Evolutionary conservation across 257 asterid species (phyloP).

Genomic region (Jasminum sambac): DNA sequence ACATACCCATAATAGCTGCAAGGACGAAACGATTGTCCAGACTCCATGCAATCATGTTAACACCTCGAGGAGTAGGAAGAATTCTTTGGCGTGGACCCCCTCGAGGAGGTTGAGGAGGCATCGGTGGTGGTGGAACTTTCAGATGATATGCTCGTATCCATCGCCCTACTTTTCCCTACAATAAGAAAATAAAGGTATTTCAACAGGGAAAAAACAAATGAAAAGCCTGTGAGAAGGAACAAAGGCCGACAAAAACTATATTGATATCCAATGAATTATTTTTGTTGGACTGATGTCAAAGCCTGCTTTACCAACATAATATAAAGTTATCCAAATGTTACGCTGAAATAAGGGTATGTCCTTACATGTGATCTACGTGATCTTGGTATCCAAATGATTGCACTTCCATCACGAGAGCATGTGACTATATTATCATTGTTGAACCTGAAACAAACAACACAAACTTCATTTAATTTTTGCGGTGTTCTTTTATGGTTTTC

Average conservation of each 20-base stretch:
- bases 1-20: conserved; percentile 98
- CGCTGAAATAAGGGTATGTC: conserved; percentile 16
- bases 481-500: not conserved
- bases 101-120: conserved; percentile 96
- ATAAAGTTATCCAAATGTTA: conserved; percentile 8
- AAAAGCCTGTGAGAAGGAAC: conserved; percentile 8
- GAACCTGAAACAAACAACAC: conserved; percentile 55
- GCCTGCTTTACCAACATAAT: conserved; percentile 8
- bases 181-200: conserved; percentile 15
- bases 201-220: conserved; percentile 1
- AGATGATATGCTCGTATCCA: conserved; percentile 97
- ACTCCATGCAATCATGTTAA: conserved; percentile 98
- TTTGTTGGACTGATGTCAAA: conserved; percentile 17
- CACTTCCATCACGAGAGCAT: conserved; percentile 99
- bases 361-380: conserved; percentile 94
- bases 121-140: conserved; percentile 98
- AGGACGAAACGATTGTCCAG: conserved; percentile 98
- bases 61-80: conserved; percentile 99
- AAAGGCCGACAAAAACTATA: not conserved
- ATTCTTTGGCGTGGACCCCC: conserved; percentile 99
- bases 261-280: conserved; percentile 1
- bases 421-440: conserved; percentile 93
- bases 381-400: conserved; percentile 96
- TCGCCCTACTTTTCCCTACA: conserved; percentile 87
- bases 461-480: not conserved